A percentile compares a stretch with the other conserved stretches of the same genome.
These are phyloP conservation scores for Shiraia bambusicola DNA, from an alignment of 2,329 filamentous ascomycete genomes.

Conservation along the genomic window DNA sequence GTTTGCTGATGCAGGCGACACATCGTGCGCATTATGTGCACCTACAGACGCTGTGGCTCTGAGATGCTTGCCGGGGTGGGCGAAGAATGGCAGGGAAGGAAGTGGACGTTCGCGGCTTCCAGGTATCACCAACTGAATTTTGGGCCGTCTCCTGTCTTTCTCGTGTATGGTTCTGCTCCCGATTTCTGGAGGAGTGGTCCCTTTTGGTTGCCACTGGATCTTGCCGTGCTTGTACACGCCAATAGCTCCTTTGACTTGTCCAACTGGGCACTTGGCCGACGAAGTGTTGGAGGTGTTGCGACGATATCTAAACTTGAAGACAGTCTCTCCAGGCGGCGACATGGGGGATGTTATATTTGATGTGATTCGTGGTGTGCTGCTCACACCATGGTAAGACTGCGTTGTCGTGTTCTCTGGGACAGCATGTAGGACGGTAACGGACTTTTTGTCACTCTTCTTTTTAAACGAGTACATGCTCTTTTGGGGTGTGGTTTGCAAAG, in stretches of 20 bases:
- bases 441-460: constrained; percentile 23
- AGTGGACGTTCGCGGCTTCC: constrained; percentile 33
- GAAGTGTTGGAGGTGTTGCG: constrained; percentile 19
- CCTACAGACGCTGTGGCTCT: constrained; percentile 23
- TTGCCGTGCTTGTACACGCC: constrained; percentile 50
- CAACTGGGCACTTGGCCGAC: constrained; percentile 6
- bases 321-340: constrained; percentile 16
- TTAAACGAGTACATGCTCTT: constrained; percentile 26
- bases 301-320: constrained; percentile 19
- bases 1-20: constrained; percentile 38
- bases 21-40: constrained; percentile 20
- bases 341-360: constrained; percentile 17
- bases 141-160: constrained; percentile 25
- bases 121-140: constrained; percentile 44
- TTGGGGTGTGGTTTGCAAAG: constrained; percentile 8
- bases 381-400: constrained; percentile 22
- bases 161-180: constrained; percentile 10
- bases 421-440: constrained; percentile 38
- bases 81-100: constrained; percentile 33
- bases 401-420: constrained; percentile 38
- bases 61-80: constrained; percentile 20
- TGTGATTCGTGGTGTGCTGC: constrained; percentile 17
- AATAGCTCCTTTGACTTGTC: constrained; percentile 34
- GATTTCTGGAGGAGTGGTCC: constrained; percentile 6
- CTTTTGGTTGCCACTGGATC: constrained; percentile 43